A percentile compares a stretch with the other conserved stretches of the same genome.
These are phyloP conservation scores for Backusella circina DNA, from an alignment of 192 early-diverging fungal genomes.

Conservation along the genomic window DNA sequence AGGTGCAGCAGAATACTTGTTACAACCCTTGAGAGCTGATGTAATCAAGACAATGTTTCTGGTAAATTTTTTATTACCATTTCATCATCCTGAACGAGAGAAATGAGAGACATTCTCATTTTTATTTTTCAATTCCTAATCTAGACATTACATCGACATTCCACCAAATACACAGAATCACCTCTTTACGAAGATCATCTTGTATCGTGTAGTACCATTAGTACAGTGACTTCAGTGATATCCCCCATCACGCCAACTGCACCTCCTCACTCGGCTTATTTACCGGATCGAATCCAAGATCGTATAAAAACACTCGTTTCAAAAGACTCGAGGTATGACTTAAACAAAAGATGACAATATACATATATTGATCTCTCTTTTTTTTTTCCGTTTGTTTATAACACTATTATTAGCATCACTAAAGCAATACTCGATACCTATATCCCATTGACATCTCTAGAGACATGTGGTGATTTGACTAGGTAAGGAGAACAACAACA, in stretches of 20 bases:
- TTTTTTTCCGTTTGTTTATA: no score
- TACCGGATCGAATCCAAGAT: constrained; percentile 1
- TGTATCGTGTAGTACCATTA: constrained; percentile 10
- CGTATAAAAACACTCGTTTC: not conserved
- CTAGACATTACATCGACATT: not conserved
- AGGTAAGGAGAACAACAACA: not conserved
- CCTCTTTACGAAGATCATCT: constrained; percentile 6
- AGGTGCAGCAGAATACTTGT: constrained; percentile 31
- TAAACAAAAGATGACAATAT: not conserved
- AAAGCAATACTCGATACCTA: constrained; percentile 9
- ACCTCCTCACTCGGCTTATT: constrained; percentile 6
- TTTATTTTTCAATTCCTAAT: not conserved
- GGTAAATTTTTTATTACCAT: constrained; percentile 16
- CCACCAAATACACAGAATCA: not conserved
- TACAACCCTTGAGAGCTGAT: constrained; percentile 24
- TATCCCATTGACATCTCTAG: constrained; percentile 3
- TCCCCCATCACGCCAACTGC: not conserved
- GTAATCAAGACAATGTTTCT: constrained; percentile 34
- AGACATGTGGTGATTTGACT: constrained; percentile 3
- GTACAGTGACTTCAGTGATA: constrained; percentile 9
- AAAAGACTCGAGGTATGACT: not conserved
- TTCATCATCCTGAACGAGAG: not conserved
- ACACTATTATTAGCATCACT: constrained; percentile 5
- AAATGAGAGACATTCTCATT: not conserved
- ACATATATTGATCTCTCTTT: no score